Evolutionary conservation across 2,329 filamentous ascomycete genomes (phyloP).

Genomic region (Colletotrichum spinosum): DNA sequence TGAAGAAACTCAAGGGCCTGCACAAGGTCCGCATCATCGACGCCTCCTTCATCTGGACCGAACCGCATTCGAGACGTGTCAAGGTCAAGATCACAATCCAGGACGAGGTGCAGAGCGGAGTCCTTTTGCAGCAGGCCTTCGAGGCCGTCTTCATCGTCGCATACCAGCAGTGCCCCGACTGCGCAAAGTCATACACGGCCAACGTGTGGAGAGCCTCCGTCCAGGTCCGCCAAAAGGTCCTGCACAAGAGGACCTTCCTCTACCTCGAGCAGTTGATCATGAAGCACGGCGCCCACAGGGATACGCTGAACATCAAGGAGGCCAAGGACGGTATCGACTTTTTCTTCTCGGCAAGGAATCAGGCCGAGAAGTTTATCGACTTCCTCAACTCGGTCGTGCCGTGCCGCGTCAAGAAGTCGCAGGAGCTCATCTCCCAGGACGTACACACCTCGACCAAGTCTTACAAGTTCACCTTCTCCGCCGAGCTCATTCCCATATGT

Average conservation of each 20-base stretch:
- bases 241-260: conserved; percentile 84
- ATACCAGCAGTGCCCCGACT: conserved; percentile 94
- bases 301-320: conserved; percentile 98
- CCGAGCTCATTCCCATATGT: conserved; percentile 92
- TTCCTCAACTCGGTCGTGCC: conserved; percentile 87
- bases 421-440: conserved; percentile 94
- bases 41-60: conserved; percentile 97
- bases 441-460: conserved; percentile 89
- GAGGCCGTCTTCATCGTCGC: conserved; percentile 94
- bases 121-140: conserved; percentile 89
- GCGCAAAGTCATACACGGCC: conserved; percentile 93
- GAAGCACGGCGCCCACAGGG: conserved; percentile 90
- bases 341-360: conserved; percentile 89
- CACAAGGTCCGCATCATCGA: conserved; percentile 95
- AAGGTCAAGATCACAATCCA: conserved; percentile 98
- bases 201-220: conserved; percentile 95
- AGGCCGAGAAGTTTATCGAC: conserved; percentile 92
- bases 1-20: conserved; percentile 87
- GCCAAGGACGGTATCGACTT: conserved; percentile 96
- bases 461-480: conserved; percentile 94
- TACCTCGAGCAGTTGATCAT: conserved; percentile 93
- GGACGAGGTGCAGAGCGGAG: conserved; percentile 70
- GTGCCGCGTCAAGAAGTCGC: conserved; percentile 77
- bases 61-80: conserved; percentile 91
- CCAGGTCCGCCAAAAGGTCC: conserved; percentile 96